phyloP scores from a whole-genome alignment of 2,329 filamentous ascomycete genomes.

The Elsinoe batatas region DNA sequence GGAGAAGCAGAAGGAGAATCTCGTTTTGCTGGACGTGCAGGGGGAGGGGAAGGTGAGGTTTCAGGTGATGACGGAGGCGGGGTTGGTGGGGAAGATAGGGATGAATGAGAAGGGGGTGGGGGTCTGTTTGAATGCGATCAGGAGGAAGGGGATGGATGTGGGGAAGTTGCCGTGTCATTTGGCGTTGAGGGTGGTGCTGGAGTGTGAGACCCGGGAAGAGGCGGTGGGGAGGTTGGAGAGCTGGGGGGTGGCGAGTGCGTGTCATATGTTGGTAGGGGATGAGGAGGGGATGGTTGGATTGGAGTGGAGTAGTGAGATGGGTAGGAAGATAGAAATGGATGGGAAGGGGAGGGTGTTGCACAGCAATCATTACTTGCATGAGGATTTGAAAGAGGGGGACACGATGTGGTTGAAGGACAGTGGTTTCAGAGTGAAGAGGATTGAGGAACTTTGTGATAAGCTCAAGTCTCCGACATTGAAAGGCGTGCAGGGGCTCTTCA shows the following conservation, averaged over 20 bases:
- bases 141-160: constrained; percentile 44
- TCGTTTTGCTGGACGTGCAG: constrained; percentile 39
- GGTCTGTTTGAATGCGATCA: constrained; percentile 52
- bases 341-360: constrained; percentile 30
- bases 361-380: constrained; percentile 34
- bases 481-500: constrained; percentile 28
- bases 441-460: constrained; percentile 25
- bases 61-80: constrained; percentile 50
- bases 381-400: constrained; percentile 30
- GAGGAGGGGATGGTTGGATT: constrained; percentile 36
- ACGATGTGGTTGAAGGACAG: constrained; percentile 36
- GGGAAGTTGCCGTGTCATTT: constrained; percentile 51
- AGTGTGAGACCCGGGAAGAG: constrained; percentile 38
- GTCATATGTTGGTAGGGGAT: constrained; percentile 47
- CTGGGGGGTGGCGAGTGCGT: constrained; percentile 42
- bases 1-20: constrained; percentile 39
- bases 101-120: constrained; percentile 51
- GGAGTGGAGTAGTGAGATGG: constrained; percentile 36
- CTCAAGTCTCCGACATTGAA: constrained; percentile 22
- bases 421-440: constrained; percentile 27
- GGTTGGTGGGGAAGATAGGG: constrained; percentile 57
- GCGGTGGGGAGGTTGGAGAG: constrained; percentile 38
- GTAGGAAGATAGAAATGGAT: constrained; percentile 28
- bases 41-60: constrained; percentile 39
- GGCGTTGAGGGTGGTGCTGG: constrained; percentile 46